phyloP scores from a whole-genome alignment of 495 filamentous ascomycete species.

The Penicillium fimorum region DNA sequence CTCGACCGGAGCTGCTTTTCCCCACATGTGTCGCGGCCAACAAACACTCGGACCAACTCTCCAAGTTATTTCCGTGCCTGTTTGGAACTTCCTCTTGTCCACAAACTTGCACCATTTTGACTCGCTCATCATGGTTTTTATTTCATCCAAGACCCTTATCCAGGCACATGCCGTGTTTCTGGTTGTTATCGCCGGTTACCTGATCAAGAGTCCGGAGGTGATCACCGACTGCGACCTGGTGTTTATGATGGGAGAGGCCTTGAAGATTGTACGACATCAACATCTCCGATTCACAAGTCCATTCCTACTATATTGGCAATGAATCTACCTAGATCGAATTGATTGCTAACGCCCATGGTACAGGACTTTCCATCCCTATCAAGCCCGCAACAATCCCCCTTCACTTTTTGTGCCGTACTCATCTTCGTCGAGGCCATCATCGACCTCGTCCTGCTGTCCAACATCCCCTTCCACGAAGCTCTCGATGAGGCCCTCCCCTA shows the following conservation, averaged over 20 bases:
- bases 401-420: constrained; percentile 68
- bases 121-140: constrained; percentile 62
- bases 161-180: constrained; percentile 78
- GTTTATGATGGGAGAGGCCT: constrained; percentile 77
- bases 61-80: constrained; percentile 1
- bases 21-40: constrained; percentile 19
- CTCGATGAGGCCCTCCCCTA: constrained; percentile 35
- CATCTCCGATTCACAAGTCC: not conserved
- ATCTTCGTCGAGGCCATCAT: constrained; percentile 65
- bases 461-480: constrained; percentile 43
- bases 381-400: constrained; percentile 55
- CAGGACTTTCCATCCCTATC: constrained; percentile 57
- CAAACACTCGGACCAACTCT: constrained; percentile 18
- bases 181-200: constrained; percentile 76
- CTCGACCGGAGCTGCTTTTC: constrained; percentile 19
- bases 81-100: constrained; percentile 10
- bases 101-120: constrained; percentile 1
- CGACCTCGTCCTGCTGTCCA: constrained; percentile 70
- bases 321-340: not conserved
- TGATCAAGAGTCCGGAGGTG: constrained; percentile 65
- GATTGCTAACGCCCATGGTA: constrained; percentile 31
- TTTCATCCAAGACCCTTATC: constrained; percentile 74
- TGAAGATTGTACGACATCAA: constrained; percentile 61
- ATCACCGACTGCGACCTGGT: constrained; percentile 79
- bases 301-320: not conserved